Percentiles rank a stretch among this genome's conserved stretches.
Conservation (phyloP, 495 filamentous ascomycete genomes). For the Tuber umbilicatum region DNA sequence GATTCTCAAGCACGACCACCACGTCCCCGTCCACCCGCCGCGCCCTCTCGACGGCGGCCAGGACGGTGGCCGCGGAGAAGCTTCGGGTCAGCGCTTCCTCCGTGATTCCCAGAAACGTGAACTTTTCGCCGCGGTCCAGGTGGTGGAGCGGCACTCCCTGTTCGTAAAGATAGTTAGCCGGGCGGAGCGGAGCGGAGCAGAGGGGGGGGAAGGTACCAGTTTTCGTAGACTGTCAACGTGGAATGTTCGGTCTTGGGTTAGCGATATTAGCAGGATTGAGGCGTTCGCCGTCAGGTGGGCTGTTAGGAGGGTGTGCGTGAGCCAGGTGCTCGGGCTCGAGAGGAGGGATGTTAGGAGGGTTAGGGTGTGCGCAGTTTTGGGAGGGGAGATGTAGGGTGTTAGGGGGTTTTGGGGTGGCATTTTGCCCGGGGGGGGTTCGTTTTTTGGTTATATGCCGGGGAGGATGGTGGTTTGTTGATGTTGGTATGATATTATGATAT, state of each 20-base stretch:
- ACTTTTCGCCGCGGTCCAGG: background rate
- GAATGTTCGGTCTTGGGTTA: background rate
- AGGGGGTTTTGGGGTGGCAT: constrained; percentile 7
- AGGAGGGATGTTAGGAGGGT: background rate
- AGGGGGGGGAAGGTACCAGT: background rate
- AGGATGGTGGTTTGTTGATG: no score
- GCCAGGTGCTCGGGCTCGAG: background rate
- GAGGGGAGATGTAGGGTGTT: background rate
- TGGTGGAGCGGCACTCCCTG: background rate
- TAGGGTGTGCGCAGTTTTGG: background rate
- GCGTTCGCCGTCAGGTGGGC: background rate
- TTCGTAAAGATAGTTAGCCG: background rate
- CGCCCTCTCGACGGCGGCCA: background rate
- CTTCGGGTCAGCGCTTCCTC: background rate
- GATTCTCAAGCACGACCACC: constrained; percentile 52
- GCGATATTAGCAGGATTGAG: background rate
- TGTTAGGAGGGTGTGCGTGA: background rate
- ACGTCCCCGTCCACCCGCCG: constrained; percentile 40
- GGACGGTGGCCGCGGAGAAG: background rate
- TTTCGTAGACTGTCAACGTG: background rate
- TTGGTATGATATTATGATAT: no score
- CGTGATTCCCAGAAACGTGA: background rate
- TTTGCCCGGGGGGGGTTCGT: constrained; percentile 4
- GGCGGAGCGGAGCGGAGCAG: background rate
- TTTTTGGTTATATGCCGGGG: background rate